These are phyloP conservation scores for Suhomyces yuchorum DNA, from an alignment of 1,139 yeast genomes.

Conservation along the genomic window DNA sequence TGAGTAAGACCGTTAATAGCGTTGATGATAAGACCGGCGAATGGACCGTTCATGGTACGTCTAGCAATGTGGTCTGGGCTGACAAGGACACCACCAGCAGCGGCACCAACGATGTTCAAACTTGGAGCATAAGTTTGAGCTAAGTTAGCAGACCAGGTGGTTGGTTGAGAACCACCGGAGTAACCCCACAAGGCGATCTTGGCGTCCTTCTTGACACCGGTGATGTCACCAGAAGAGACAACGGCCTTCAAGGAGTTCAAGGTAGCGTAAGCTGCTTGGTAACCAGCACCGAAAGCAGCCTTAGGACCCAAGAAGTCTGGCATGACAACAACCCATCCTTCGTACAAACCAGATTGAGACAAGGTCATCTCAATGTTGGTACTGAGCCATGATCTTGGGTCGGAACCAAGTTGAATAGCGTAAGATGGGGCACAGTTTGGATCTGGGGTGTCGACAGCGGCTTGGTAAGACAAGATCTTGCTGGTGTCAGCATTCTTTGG, in stretches of 20 bases:
- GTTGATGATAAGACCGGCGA: constrained; percentile 30
- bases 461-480: constrained; percentile 35
- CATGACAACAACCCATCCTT: constrained; percentile 35
- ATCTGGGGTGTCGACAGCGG: constrained; percentile 36
- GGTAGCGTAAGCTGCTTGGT: constrained; percentile 31
- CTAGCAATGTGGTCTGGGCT: constrained; percentile 26
- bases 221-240: constrained; percentile 24
- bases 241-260: constrained; percentile 34
- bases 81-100: constrained; percentile 36
- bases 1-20: constrained; percentile 31
- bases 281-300: constrained; percentile 33
- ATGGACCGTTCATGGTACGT: constrained; percentile 25
- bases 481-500: constrained; percentile 34
- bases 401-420: constrained; percentile 26
- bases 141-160: constrained; percentile 41
- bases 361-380: constrained; percentile 14
- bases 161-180: constrained; percentile 39
- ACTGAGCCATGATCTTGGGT: constrained; percentile 7
- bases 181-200: constrained; percentile 37
- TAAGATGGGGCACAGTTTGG: constrained; percentile 38
- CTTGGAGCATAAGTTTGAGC: constrained; percentile 38
- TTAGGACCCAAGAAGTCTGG: constrained; percentile 39
- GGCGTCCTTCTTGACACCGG: constrained; percentile 28
- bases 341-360: constrained; percentile 20
- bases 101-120: constrained; percentile 32